Evolutionary conservation across 305 asterid species (phyloP).

Genomic region (Fraxinus ornus): DNA sequence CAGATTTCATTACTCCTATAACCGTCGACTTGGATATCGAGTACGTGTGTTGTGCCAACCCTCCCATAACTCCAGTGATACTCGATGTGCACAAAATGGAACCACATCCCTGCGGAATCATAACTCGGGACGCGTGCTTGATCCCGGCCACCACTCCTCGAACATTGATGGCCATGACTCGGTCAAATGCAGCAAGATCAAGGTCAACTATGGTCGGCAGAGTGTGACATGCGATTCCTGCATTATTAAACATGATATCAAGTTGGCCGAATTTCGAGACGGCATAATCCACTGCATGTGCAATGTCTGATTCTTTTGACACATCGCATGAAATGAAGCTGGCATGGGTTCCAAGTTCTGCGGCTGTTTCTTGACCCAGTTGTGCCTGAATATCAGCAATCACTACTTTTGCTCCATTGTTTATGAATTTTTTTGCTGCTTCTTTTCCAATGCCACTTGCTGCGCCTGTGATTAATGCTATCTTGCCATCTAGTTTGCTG

Average conservation of each 20-base stretch:
- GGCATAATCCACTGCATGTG: constrained; percentile 62
- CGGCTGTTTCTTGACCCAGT: constrained; percentile 48
- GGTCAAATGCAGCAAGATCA: constrained; percentile 56
- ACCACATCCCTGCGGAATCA: constrained; percentile 66
- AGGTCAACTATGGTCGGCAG: constrained; percentile 62
- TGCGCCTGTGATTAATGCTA: constrained; percentile 80
- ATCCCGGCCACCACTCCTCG: constrained; percentile 69
- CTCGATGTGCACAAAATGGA: constrained; percentile 80
- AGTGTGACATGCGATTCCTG: constrained; percentile 79
- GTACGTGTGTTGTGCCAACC: constrained; percentile 69
- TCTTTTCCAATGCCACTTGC: constrained; percentile 82
- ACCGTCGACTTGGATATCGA: constrained; percentile 64
- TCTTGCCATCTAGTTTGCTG: constrained; percentile 75
- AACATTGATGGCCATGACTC: constrained; percentile 68
- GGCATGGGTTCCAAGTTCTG: constrained; percentile 61
- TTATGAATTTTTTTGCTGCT: constrained; percentile 65
- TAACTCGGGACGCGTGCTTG: constrained; percentile 88
- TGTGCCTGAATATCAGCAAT: constrained; percentile 55
- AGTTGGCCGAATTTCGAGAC: constrained; percentile 54
- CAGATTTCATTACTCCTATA: constrained; percentile 62
- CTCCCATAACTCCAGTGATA: constrained; percentile 69
- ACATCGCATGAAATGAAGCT: constrained; percentile 63
- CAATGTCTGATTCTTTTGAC: constrained; percentile 55
- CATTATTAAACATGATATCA: constrained; percentile 87
- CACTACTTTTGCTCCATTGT: constrained; percentile 72